These are phyloP conservation scores for Lipomyces yarrowii DNA, from an alignment of 1,139 yeast genomes.

Conservation along the genomic window DNA sequence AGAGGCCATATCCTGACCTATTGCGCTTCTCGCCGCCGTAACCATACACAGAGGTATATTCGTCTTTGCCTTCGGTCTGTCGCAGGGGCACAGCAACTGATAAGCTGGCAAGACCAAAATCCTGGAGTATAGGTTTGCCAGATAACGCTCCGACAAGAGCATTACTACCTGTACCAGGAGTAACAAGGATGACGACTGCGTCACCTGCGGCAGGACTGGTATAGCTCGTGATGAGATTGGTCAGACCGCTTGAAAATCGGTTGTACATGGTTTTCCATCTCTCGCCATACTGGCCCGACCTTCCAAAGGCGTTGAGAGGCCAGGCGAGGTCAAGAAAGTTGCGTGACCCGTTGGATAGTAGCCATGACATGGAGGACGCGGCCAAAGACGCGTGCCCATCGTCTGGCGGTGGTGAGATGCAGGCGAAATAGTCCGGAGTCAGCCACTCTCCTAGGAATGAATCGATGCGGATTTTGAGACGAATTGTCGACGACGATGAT, in stretches of 20 bases:
- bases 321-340: slow-evolving; percentile 36
- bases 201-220: slow-evolving; percentile 19
- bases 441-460: slow-evolving; percentile 48
- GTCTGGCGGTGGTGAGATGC: slow-evolving; percentile 43
- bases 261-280: slow-evolving; percentile 44
- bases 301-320: slow-evolving; percentile 41
- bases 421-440: slow-evolving; percentile 44
- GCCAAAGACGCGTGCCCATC: slow-evolving; percentile 41
- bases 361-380: slow-evolving; percentile 37
- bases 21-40: slow-evolving; percentile 29
- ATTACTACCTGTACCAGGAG: slow-evolving; percentile 49
- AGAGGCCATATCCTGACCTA: slow-evolving; percentile 22
- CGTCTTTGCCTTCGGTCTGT: slow-evolving; percentile 13
- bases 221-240: slow-evolving; percentile 36
- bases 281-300: slow-evolving; percentile 45
- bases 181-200: slow-evolving; percentile 41
- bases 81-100: slow-evolving; percentile 38
- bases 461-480: slow-evolving; percentile 38
- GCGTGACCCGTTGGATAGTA: slow-evolving; percentile 30
- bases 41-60: slow-evolving; percentile 18
- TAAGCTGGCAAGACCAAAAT: slow-evolving; percentile 41
- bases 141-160: slow-evolving; percentile 43
- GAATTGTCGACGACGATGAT: slow-evolving; percentile 1
- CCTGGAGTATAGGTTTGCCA: slow-evolving; percentile 41
- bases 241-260: slow-evolving; percentile 41